Evolutionary conservation across 2,329 filamentous ascomycete genomes (phyloP), one percentile per base, ranked within the genome.

Genomic region (Neopestalotiopsis clavispora): DNA sequence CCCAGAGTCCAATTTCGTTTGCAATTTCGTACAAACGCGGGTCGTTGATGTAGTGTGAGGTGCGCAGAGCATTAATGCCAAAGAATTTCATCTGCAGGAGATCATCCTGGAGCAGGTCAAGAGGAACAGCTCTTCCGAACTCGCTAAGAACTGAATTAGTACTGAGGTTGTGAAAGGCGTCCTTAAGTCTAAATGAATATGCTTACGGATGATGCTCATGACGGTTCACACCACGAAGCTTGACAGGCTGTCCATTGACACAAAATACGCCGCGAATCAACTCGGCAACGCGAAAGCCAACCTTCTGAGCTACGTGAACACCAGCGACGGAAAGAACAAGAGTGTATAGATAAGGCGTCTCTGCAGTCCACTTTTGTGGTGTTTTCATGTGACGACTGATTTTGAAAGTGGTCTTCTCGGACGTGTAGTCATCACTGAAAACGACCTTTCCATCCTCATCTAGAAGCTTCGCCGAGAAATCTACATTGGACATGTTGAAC

Each of bases 31-130:
- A 91, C 0, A 92, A 75, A 9, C 84, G 80, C 1, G 85, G 82
- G 68, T 92, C 88, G 38, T 89, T 90, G 10, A 88, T 86, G 63
- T 94, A 89, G 75, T 94, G 91, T 0, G 85, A 90, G 0, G 89
- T 91, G 1, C 91, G 87, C 10, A 94, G 85, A 1, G 90, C 89
- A 70, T 94, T 94, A 75, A 94, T 86, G 71, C 92, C 92, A 78
- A 91, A 86, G 1, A 80, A 80, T 76, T 92, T 93, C 90, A 93
- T 93, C 4, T 85, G 79, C 2, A 90, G 70, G 3, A 93, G 81
- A 70, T 93, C 91, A 1, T 82, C 79, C 66, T 85, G 83, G 73
- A 93, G 84, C n/a, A 86, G 88, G 0, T 87, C 85, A 34, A 86
- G 84, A 0, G 89, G 89, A 1, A 92, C 88, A 0, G 89, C 84